These are phyloP conservation scores for Apiospora hydei DNA, from an alignment of 2,329 filamentous ascomycete genomes.

Conservation along the genomic window DNA sequence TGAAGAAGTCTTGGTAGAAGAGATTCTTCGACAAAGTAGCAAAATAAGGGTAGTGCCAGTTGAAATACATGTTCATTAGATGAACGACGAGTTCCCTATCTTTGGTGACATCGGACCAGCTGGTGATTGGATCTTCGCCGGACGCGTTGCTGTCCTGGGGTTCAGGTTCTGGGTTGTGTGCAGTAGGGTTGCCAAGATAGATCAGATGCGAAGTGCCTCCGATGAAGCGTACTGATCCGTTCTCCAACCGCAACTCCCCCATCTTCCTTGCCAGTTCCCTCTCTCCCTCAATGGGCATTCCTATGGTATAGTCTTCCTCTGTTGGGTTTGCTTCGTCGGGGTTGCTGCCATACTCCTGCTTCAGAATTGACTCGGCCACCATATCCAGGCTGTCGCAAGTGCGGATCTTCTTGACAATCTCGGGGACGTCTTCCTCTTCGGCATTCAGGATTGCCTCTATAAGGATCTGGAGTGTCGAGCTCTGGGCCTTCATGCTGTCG, in stretches of 20 bases:
- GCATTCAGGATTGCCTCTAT: constrained; percentile 93
- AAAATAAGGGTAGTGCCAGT: constrained; percentile 97
- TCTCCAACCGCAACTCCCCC: constrained; percentile 86
- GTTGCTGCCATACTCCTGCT: constrained; percentile 47
- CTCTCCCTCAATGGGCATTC: constrained; percentile 65
- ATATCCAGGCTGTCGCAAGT: constrained; percentile 76
- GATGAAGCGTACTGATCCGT: constrained; percentile 88
- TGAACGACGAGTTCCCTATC: constrained; percentile 83
- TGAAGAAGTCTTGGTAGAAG: constrained; percentile 85
- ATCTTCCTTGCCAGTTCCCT: constrained; percentile 89
- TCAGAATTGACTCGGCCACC: constrained; percentile 61
- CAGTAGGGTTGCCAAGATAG: constrained; percentile 67
- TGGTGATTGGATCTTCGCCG: constrained; percentile 75
- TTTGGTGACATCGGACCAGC: constrained; percentile 87
- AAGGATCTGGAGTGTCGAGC: constrained; percentile 88
- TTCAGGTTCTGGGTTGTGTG: constrained; percentile 49
- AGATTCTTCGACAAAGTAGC: constrained; percentile 85
- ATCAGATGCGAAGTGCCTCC: constrained; percentile 95
- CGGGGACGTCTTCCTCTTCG: constrained; percentile 83
- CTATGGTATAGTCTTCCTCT: constrained; percentile 49
- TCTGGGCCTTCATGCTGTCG: constrained; percentile 85
- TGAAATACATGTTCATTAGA: constrained; percentile 97
- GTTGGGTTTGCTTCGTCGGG: constrained; percentile 50
- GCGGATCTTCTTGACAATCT: constrained; percentile 84
- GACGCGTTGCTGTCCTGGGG: constrained; percentile 53